Evolutionary conservation across 2,329 filamentous ascomycete genomes (phyloP).

Genomic region (Ophiostoma angusticollis): DNA sequence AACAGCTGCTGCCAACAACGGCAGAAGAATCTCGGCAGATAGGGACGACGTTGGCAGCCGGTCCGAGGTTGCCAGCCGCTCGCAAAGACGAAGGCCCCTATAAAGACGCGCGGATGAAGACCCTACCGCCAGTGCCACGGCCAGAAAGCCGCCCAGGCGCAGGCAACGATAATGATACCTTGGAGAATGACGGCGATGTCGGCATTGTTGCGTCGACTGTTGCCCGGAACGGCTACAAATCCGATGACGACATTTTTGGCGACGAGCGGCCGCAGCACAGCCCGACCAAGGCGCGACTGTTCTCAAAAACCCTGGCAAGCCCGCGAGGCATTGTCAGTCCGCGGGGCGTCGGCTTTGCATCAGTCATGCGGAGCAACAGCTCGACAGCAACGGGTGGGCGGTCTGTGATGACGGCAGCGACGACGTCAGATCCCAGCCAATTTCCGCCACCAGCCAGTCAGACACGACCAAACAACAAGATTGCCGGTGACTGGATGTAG

Average conservation of each 20-base stretch:
- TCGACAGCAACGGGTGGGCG: slow-evolving; percentile 3
- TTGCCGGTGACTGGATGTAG: slow-evolving; percentile 14
- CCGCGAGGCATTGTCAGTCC: slow-evolving; percentile 19
- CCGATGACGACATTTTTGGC: slow-evolving; percentile 5
- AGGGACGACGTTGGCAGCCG: too few relatives aligned
- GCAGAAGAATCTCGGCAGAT: too few relatives aligned
- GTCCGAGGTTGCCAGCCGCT: too few relatives aligned
- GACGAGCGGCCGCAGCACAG: slow-evolving; percentile 23
- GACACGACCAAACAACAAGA: slow-evolving; percentile 3
- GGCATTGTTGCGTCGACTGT: too few relatives aligned
- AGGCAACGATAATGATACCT: too few relatives aligned
- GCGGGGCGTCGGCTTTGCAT: slow-evolving; percentile 29
- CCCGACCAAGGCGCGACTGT: slow-evolving; percentile 21
- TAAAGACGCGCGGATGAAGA: slow-evolving; percentile 25
- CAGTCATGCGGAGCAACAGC: slow-evolving; percentile 17
- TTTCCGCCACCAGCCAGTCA: slow-evolving; percentile 6
- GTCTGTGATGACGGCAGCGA: background rate
- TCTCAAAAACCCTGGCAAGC: slow-evolving; percentile 28
- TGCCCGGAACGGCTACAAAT: slow-evolving; percentile 17
- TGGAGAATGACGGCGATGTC: too few relatives aligned
- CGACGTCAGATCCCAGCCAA: background rate
- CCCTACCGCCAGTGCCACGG: slow-evolving; percentile 26
- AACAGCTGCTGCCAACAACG: too few relatives aligned
- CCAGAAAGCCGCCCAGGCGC: slow-evolving; percentile 10
- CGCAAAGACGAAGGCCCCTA: too few relatives aligned